Conservation (phyloP, 345 rosid species). For the Sapria himalayana region DNA sequence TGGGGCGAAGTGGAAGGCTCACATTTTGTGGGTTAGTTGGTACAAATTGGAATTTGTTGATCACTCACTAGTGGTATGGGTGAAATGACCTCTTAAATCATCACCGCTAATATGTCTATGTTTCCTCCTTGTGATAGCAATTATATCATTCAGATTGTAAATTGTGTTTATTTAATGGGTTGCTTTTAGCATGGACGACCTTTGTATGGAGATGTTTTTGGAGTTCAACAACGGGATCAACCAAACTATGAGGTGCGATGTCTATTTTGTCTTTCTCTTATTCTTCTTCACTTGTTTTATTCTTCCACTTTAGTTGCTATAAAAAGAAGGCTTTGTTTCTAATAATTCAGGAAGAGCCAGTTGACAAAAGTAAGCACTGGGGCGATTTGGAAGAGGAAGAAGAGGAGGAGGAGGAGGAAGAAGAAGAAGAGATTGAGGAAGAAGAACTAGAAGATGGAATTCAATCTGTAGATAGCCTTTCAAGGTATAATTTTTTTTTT, state of each 20-base stretch:
- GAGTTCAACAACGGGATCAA: constrained; percentile 82
- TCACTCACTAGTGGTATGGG: too few species aligned
- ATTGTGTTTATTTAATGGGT: constrained; percentile 1
- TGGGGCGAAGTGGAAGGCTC: too few species aligned
- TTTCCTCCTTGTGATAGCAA: too few species aligned
- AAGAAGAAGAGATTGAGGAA: constrained; percentile 68
- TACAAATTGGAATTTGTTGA: too few species aligned
- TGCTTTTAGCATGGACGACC: constrained; percentile 61
- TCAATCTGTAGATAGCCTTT: constrained; percentile 82
- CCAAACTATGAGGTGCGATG: constrained; percentile 69
- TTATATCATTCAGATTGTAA: too few species aligned
- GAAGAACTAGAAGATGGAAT: constrained; percentile 82
- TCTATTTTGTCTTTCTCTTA: neutral
- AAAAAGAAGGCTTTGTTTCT: too few species aligned
- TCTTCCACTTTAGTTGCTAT: neutral
- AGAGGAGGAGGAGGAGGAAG: constrained; percentile 63
- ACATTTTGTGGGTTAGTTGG: too few species aligned
- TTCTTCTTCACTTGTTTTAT: neutral
- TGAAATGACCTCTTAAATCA: too few species aligned
- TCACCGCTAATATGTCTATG: too few species aligned
- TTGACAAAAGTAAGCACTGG: constrained; percentile 96
- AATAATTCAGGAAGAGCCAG: constrained; percentile 76
- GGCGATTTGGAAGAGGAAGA: constrained; percentile 99
- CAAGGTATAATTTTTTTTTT: constrained; percentile 34
- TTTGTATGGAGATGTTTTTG: constrained; percentile 95